Base-by-base conservation (phyloP, 2,329 filamentous ascomycete species). In the Cucurbitaria berberidis region DNA sequence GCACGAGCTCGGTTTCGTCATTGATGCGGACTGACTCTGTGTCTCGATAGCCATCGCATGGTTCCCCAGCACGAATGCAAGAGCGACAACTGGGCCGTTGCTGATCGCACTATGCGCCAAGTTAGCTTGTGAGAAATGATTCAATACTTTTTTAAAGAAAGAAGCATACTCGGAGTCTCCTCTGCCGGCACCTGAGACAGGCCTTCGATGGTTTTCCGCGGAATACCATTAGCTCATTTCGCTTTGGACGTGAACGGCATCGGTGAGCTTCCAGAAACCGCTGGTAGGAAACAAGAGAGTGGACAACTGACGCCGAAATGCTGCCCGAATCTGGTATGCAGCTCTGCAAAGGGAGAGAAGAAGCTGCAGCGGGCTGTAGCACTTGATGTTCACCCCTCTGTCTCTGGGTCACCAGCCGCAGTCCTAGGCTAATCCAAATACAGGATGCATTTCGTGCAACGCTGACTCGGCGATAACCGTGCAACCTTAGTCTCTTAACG, bases 31-130 rank as follows among this genome's bases (percentile, higher is more conserved):
- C 48, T 5, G 48, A 53, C 1, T 50, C 41, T 1, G 61, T 66
- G 41, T 69, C 62, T n/a, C 65, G 61, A 38, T 70, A 72, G 16
- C 67, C 67, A 19, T 46, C 34, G 46, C 67, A 71, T 38, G 40
- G 22, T 15, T 38, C 39, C 5, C 53, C 50, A 18, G 52, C 62
- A 36, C 67, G 62, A 18, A 57, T 32, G 35, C 67, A 71, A 8
- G 62, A 62, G 44, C 60, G 57, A 38, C 68, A 70, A 27, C 41
- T 53, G 5, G 60, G 59, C 21, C 47, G 53, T 29, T 58, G 53
- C 10, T 65, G 61, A 55, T 71, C 60, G 40, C 68, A 69, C 68
- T 71, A 45, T 10, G n/a, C 34, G 16, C 35, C 11, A 21, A 16
- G 41, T 43, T 39, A 42, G 29, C 16, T 2, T 8, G 39, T 29